phyloP scores from a whole-genome alignment of 305 asterid species.

The Fraxinus sp. region DNA sequence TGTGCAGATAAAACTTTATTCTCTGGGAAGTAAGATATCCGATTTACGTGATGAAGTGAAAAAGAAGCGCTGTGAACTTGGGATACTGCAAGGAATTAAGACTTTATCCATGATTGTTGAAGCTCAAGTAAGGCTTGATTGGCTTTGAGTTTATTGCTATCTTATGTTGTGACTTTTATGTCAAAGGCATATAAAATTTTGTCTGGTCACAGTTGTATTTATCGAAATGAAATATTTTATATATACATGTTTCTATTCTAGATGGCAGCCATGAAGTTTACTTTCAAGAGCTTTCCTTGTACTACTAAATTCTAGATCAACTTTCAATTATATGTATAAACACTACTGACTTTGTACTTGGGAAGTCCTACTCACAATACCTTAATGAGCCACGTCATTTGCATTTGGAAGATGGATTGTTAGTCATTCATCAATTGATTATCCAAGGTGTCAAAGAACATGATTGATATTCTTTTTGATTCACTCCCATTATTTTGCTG shows the following conservation, averaged over 20 bases:
- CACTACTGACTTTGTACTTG: background rate
- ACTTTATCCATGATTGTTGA: constrained; percentile 48
- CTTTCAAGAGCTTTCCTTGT: background rate
- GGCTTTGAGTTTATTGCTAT: constrained; percentile 7
- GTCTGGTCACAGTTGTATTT: background rate
- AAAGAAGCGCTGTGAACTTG: constrained; percentile 51
- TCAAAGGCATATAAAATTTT: background rate
- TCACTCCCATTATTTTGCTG: background rate
- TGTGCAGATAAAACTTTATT: constrained; percentile 48
- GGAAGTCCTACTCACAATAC: background rate
- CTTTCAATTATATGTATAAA: background rate
- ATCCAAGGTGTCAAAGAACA: background rate
- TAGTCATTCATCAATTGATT: background rate
- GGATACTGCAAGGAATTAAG: constrained; percentile 37
- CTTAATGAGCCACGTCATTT: background rate
- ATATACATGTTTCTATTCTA: background rate
- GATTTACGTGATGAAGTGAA: constrained; percentile 49
- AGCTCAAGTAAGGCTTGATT: constrained; percentile 52
- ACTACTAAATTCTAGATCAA: background rate
- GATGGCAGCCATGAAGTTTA: background rate
- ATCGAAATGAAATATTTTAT: background rate
- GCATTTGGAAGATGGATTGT: background rate
- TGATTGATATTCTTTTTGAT: background rate
- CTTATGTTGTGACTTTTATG: background rate
- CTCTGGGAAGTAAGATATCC: constrained; percentile 53